phyloP scores from a whole-genome alignment of 805 yeast genomes.

The Zygosaccharomyces siamensis region DNA sequence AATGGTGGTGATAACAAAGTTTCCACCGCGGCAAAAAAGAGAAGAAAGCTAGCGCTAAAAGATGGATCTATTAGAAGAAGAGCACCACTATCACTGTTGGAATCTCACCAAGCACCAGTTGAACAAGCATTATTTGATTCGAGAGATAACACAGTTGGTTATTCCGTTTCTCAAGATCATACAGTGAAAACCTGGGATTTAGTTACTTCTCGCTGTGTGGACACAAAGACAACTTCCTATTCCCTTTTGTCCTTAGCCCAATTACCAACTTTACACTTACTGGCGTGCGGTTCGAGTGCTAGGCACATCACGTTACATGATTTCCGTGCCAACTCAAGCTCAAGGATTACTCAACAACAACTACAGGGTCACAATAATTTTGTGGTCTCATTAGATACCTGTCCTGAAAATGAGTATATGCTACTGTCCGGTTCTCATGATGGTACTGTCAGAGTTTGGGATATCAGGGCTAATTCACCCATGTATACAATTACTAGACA shows the following conservation, averaged over 20 bases:
- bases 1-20: constrained; percentile 39
- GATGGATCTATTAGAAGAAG: constrained; percentile 75
- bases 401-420: constrained; percentile 76
- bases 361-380: constrained; percentile 87
- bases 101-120: constrained; percentile 82
- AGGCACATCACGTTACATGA: constrained; percentile 93
- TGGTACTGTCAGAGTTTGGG: constrained; percentile 95
- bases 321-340: constrained; percentile 63
- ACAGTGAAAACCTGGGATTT: constrained; percentile 95
- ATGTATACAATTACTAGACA: constrained; percentile 81
- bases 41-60: constrained; percentile 74
- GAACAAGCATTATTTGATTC: constrained; percentile 75
- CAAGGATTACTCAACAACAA: constrained; percentile 62
- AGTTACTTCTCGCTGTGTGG: constrained; percentile 78
- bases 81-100: constrained; percentile 73
- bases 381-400: constrained; percentile 70
- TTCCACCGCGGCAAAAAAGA: constrained; percentile 80
- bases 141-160: constrained; percentile 73
- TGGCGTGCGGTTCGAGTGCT: constrained; percentile 96
- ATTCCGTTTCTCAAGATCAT: constrained; percentile 95
- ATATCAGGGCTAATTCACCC: constrained; percentile 76
- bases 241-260: constrained; percentile 73
- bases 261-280: constrained; percentile 59
- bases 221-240: constrained; percentile 81
- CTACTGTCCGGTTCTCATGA: constrained; percentile 92